Base-by-base conservation (phyloP, 2,329 filamentous ascomycete genomes). In the Chrysoporthe austroafricana region DNA sequence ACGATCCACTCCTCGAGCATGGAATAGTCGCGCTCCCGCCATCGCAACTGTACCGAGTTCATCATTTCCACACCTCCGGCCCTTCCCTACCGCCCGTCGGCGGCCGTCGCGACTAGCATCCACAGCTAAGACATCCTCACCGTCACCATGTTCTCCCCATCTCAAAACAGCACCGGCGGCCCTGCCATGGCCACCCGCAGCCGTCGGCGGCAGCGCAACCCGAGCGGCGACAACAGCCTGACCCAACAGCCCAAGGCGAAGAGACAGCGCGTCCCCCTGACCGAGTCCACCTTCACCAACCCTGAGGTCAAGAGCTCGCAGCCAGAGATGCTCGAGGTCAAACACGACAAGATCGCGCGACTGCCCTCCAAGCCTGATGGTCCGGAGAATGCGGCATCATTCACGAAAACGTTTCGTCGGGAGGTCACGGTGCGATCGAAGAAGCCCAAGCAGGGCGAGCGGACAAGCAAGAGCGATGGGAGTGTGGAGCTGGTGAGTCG, bases 401-500 rank as follows among this genome's bases (percentile, higher is more conserved):
- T 52, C 70, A 72, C 64, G 8, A 62, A 72, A 56, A 61, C 70
- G 16, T 66, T 68, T 52, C 63, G 48, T 39, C 84, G 82, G 72
- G 87, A 90, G 73, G 82, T 88, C 59, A 86, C 82, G 67, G 81
- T 90, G 50, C 84, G 88, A 70, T 83, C 85, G 11, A 90, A 90
- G 75, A 90, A 90, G 76, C 76, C 83, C 59, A 89, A 89, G 74
- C 79, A 84, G n/a, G 83, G 83, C 69, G 88, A 92, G 74, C 85
- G 90, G 72, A 81, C 83, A 57, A 84, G 81, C 73, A 92, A 91
- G 76, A 89, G 88, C 60, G 90, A 93, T 75, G 87, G 88, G 43
- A 90, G 87, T 72, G 82, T 88, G 70, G 82, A 90, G 73, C 76
- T 93, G 79, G 90, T 92, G 81, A 66, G 85, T 77, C 18, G 43